These are phyloP conservation scores for Phialocephala subalpina DNA, from an alignment of 2,329 filamentous ascomycete species.

Conservation along the genomic window DNA sequence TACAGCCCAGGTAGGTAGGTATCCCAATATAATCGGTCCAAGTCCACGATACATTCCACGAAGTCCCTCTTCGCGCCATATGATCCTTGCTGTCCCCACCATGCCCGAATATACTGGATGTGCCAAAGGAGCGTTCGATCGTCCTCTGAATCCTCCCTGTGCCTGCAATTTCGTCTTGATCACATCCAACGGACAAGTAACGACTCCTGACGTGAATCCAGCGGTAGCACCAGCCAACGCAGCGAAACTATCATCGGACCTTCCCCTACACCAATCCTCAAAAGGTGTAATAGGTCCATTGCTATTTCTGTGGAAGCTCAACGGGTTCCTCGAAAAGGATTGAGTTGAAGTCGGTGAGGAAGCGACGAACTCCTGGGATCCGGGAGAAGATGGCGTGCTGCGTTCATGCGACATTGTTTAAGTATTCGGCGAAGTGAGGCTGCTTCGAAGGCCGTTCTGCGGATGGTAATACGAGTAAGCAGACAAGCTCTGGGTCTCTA, in stretches of 20 bases:
- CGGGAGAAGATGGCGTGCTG: conserved; percentile 46
- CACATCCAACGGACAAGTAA: conserved; percentile 96
- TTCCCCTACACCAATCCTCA: conserved; percentile 63
- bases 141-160: conserved; percentile 79
- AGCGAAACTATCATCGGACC: conserved; percentile 74
- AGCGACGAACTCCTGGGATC: conserved; percentile 39
- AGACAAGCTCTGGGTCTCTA: conserved; percentile 48
- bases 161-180: conserved; percentile 99
- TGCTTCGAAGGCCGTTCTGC: conserved; percentile 23
- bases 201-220: conserved; percentile 90
- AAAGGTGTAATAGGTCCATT: conserved; percentile 50
- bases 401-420: conserved; percentile 54
- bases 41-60: conserved; percentile 92
- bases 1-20: conserved; percentile 97
- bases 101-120: conserved; percentile 81
- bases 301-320: conserved; percentile 25
- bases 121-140: conserved; percentile 37
- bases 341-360: conserved; percentile 33
- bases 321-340: conserved; percentile 28
- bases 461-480: conserved; percentile 22
- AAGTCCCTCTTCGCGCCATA: conserved; percentile 88
- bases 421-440: conserved; percentile 47
- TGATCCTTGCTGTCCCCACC: conserved; percentile 83
- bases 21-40: conserved; percentile 93
- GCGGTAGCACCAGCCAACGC: conserved; percentile 87